A percentile compares a stretch with the other conserved stretches of the same genome.
Evolutionary conservation across 1,139 yeast genomes (phyloP).

Genomic region (Hansenula lynferdii): DNA sequence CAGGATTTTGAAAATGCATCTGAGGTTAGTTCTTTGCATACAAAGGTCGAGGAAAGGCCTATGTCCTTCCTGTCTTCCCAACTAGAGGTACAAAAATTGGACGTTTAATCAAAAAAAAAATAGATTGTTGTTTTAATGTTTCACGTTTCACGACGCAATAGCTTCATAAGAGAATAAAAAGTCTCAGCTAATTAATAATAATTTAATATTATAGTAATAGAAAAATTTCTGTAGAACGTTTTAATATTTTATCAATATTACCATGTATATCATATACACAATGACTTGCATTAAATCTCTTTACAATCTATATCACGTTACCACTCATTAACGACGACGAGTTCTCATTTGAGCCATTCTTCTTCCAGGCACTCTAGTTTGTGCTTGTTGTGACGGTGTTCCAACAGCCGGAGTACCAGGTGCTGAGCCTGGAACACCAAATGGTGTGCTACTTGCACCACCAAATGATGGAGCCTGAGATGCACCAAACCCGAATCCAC

Average conservation of each 20-base stretch:
- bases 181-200: too few relatives aligned
- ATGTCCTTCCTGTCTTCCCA: background rate
- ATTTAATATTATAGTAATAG: too few relatives aligned
- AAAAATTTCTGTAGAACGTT: too few relatives aligned
- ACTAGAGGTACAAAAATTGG: background rate
- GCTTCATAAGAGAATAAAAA: too few relatives aligned
- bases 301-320: background rate
- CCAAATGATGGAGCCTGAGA: background rate
- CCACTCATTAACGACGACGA: constrained; percentile 20
- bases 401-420: constrained; percentile 13
- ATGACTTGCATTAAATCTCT: background rate
- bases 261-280: too few relatives aligned
- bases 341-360: constrained; percentile 22
- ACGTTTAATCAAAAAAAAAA: background rate
- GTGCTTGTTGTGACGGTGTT: constrained; percentile 14
- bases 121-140: too few relatives aligned
- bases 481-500: constrained; percentile 9
- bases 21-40: constrained; percentile 1
- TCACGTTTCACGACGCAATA: too few relatives aligned
- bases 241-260: too few relatives aligned
- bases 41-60: background rate
- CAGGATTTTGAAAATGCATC: constrained; percentile 38
- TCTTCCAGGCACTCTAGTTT: constrained; percentile 18
- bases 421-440: constrained; percentile 6
- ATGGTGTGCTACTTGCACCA: constrained; percentile 13